Percentiles rank a stretch among this genome's conserved stretches.
These are phyloP conservation scores for Cucurbita maxima DNA, from an alignment of 306 rosid species.

Conservation along the genomic window DNA sequence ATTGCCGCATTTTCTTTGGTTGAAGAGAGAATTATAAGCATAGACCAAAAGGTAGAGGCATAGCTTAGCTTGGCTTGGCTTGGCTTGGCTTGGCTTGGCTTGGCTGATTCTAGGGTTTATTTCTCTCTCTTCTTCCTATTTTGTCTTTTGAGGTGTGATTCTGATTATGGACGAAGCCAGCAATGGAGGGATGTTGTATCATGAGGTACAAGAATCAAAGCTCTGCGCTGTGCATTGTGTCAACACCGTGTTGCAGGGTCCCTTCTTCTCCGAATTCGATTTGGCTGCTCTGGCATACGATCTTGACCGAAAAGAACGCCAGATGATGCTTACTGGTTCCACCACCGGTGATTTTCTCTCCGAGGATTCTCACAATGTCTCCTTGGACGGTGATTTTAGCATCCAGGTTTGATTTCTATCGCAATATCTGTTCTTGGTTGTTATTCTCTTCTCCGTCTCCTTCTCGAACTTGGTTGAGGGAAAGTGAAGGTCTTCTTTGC, in stretches of 20 bases:
- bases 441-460: too few relatives aligned
- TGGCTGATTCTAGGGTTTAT: neutral
- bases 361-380: constrained; percentile 82
- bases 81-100: too few relatives aligned
- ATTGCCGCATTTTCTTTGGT: too few relatives aligned
- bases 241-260: constrained; percentile 82
- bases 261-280: constrained; percentile 91
- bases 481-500: too few relatives aligned
- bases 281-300: constrained; percentile 93
- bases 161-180: constrained; percentile 70
- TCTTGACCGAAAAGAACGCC: constrained; percentile 79
- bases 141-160: too few relatives aligned
- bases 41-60: neutral
- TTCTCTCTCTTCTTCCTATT: neutral
- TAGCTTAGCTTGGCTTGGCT: too few relatives aligned
- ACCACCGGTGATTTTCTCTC: constrained; percentile 59
- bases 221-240: constrained; percentile 96
- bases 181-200: constrained; percentile 97
- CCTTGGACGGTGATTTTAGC: constrained; percentile 92
- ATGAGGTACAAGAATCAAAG: constrained; percentile 96
- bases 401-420: constrained; percentile 47
- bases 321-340: constrained; percentile 52
- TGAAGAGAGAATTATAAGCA: neutral
- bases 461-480: too few relatives aligned
- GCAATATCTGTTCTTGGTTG: too few relatives aligned